These are phyloP conservation scores for Pseudogymnoascus sp. DNA, from an alignment of 2,329 filamentous ascomycete genomes.

Conservation along the genomic window DNA sequence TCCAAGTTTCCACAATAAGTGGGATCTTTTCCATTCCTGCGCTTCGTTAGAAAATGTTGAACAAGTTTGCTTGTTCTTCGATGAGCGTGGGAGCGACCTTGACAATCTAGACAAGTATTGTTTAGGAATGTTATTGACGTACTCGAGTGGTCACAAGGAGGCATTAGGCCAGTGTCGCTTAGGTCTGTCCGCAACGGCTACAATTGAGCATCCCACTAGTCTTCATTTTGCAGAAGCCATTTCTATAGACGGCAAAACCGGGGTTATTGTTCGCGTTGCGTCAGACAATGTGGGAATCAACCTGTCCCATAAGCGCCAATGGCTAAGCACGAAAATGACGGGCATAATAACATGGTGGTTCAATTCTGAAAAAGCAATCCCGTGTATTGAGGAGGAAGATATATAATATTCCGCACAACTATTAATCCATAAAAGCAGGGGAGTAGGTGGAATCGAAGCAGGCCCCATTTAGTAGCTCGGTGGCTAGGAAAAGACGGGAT, in stretches of 20 bases:
- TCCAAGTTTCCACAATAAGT: background rate
- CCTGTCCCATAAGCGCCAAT: background rate
- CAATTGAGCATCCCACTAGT: background rate
- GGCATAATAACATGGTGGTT: conserved; percentile 7
- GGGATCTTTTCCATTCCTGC: conserved; percentile 3
- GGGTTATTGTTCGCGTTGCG: background rate
- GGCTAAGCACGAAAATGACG: background rate
- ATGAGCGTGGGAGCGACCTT: background rate
- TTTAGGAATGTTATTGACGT: conserved; percentile 3
- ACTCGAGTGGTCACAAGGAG: background rate
- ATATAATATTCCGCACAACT: background rate
- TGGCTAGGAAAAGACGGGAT: too few species aligned
- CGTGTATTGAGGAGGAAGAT: background rate
- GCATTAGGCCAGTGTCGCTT: conserved; percentile 8
- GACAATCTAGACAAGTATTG: conserved; percentile 2
- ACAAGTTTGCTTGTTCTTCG: conserved; percentile 8
- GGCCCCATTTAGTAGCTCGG: too few species aligned
- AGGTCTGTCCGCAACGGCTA: background rate
- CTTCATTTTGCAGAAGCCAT: conserved; percentile 2
- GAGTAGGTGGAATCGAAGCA: too few species aligned
- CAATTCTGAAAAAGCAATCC: background rate
- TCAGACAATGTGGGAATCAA: background rate
- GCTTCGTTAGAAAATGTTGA: conserved; percentile 7
- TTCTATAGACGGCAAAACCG: background rate
- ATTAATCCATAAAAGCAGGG: background rate